phyloP scores from a whole-genome alignment of 352 stramenopile species.

The Saprolegnia diclina region DNA sequence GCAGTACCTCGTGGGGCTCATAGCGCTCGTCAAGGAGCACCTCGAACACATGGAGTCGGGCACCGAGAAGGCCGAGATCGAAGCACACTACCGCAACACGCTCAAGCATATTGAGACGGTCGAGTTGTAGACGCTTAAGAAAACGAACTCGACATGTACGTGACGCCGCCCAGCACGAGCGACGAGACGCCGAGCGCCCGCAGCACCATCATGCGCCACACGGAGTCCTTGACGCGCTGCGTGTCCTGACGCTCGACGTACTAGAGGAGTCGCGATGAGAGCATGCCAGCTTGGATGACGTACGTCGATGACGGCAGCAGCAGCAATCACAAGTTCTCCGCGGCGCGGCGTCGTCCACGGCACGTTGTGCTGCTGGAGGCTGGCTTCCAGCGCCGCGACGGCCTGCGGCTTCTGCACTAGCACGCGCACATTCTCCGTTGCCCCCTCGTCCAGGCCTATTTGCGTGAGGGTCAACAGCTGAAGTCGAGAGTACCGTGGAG shows the following conservation, averaged over 20 bases:
- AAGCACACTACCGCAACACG: conserved; percentile 82
- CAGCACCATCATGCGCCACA: conserved; percentile 16
- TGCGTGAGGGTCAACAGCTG: too few relatives aligned
- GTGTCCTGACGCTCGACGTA: conserved; percentile 3
- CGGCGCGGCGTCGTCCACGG: background rate
- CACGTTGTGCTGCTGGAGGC: background rate
- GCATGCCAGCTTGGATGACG: background rate
- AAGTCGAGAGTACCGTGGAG: too few relatives aligned
- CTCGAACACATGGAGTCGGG: conserved; percentile 86
- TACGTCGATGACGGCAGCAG: background rate
- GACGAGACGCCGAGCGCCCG: conserved; percentile 10
- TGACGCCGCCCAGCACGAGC: background rate
- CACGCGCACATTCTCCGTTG: background rate
- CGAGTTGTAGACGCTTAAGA: conserved; percentile 22
- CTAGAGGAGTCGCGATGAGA: conserved; percentile 1
- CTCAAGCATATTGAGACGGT: conserved; percentile 62
- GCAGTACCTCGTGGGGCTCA: conserved; percentile 65
- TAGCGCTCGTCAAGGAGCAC: conserved; percentile 91
- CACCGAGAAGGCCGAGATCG: conserved; percentile 54
- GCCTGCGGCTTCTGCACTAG: background rate
- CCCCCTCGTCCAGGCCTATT: too few relatives aligned
- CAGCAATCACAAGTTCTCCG: conserved; percentile 1
- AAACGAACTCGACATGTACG: conserved; percentile 1
- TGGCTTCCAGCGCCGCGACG: background rate
- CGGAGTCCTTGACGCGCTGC: conserved; percentile 8